Conservation (phyloP, 2,329 filamentous ascomycete genomes). For the Fusarium compactum region DNA sequence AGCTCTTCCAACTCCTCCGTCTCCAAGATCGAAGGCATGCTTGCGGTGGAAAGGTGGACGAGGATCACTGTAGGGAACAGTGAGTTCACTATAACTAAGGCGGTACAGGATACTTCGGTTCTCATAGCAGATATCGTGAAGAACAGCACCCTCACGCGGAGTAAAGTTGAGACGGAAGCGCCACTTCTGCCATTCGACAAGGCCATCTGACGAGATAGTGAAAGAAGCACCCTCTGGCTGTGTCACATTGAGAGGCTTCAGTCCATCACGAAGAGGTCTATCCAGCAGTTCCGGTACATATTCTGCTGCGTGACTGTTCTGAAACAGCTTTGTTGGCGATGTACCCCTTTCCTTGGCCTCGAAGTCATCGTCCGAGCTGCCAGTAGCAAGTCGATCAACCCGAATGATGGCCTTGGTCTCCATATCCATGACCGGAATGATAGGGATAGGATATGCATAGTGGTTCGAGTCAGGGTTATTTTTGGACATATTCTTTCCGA, state of each 20-base stretch:
- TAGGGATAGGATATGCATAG: constrained; percentile 71
- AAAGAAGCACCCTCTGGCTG: constrained; percentile 53
- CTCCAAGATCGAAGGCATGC: constrained; percentile 78
- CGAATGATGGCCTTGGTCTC: constrained; percentile 66
- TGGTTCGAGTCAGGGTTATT: constrained; percentile 69
- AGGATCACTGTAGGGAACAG: constrained; percentile 75
- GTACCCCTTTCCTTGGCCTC: constrained; percentile 49
- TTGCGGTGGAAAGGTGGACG: constrained; percentile 75
- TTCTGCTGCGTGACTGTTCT: constrained; percentile 50
- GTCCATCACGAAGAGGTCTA: constrained; percentile 60
- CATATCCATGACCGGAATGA: constrained; percentile 70
- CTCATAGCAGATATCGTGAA: constrained; percentile 77
- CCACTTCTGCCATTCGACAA: constrained; percentile 72
- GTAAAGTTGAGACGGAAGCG: constrained; percentile 76
- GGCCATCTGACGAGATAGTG: constrained; percentile 62
- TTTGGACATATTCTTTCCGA: constrained; percentile 57
- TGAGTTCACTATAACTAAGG: constrained; percentile 76
- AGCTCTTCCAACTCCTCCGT: constrained; percentile 72
- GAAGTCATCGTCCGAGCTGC: constrained; percentile 61
- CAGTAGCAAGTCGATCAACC: constrained; percentile 67
- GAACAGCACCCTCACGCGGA: constrained; percentile 74
- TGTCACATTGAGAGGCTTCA: constrained; percentile 78
- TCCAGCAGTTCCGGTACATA: constrained; percentile 65
- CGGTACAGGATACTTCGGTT: constrained; percentile 73
- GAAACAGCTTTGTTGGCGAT: constrained; percentile 56